phyloP scores from a whole-genome alignment of 2,329 filamentous ascomycete species.

The Epichloe amarillans region DNA sequence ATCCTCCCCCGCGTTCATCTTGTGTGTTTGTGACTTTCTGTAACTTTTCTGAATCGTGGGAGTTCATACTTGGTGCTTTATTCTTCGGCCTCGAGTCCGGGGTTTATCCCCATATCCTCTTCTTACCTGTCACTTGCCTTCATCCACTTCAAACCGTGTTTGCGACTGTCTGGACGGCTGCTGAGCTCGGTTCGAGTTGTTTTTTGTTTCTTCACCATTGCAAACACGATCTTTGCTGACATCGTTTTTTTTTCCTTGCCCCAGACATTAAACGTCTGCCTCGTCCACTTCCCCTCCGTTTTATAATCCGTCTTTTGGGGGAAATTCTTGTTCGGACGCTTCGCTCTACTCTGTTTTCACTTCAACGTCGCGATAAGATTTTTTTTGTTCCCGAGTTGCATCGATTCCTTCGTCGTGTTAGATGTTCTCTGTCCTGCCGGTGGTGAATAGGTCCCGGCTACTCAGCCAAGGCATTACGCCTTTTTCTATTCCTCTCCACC shows the following conservation, averaged over 20 bases:
- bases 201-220: background rate
- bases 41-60: background rate
- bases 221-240: background rate
- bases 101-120: background rate
- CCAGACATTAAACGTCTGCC: background rate
- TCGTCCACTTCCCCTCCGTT: background rate
- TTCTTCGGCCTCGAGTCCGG: background rate
- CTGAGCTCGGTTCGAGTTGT: background rate
- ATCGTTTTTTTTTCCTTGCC: background rate
- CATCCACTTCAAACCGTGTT: background rate
- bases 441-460: background rate
- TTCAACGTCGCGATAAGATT: too few relatives aligned
- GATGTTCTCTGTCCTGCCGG: background rate
- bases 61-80: background rate
- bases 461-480: conserved; percentile 2
- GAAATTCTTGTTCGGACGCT: too few relatives aligned
- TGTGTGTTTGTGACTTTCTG: background rate
- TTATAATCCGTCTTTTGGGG: background rate
- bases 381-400: background rate
- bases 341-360: too few relatives aligned
- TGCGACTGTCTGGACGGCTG: background rate
- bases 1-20: background rate
- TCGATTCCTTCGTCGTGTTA: background rate
- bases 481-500: background rate
- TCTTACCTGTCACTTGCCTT: background rate